phyloP scores from a whole-genome alignment of 305 asterid genomes.

The Petunia hybrid region DNA sequence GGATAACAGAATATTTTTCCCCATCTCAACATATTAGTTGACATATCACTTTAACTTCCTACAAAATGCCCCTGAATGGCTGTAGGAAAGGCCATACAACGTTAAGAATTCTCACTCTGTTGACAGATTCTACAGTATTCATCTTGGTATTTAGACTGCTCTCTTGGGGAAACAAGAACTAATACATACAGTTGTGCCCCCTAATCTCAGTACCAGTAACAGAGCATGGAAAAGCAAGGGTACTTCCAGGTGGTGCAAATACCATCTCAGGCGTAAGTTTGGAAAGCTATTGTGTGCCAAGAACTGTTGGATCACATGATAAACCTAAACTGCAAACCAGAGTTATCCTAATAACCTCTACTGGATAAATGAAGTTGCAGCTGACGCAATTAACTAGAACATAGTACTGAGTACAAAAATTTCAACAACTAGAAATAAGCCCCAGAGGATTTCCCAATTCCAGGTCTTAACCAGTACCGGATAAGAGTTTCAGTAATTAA shows the following conservation, averaged over 20 bases:
- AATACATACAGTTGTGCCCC: neutral
- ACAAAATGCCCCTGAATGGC: neutral
- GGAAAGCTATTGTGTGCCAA: too few species aligned
- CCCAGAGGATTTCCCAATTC: neutral
- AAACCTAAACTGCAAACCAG: neutral
- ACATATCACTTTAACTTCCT: neutral
- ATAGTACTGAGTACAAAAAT: neutral
- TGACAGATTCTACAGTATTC: neutral
- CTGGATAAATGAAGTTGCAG: constrained; percentile 9
- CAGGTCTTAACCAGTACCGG: neutral
- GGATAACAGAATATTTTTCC: neutral
- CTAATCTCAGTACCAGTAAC: neutral
- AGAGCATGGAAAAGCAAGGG: neutral
- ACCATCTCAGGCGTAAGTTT: neutral
- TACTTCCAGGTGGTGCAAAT: neutral
- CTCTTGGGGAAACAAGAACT: neutral
- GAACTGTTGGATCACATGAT: neutral
- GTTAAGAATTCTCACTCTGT: neutral
- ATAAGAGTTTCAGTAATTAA: neutral
- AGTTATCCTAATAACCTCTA: neutral
- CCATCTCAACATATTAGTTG: neutral
- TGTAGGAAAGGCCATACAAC: neutral
- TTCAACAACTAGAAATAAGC: neutral
- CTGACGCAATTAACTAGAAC: neutral
- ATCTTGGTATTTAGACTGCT: neutral